Conservation (phyloP, 805 yeast genomes). For the Saccharomyces mikatae region DNA sequence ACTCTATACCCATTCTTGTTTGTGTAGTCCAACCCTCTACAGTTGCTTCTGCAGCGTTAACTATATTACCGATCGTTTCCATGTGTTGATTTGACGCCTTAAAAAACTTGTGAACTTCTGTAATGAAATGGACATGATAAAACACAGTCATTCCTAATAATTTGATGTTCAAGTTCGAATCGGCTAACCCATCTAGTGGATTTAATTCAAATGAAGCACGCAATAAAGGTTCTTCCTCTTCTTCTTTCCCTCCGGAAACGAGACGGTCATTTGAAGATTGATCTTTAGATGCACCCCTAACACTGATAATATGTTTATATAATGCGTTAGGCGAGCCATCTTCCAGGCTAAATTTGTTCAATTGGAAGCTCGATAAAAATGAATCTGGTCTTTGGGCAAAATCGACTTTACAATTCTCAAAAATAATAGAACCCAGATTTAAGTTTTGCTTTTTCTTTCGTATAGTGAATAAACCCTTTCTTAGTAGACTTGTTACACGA, state of each 20-base stretch:
- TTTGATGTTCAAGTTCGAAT: conserved; percentile 64
- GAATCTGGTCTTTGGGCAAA: conserved; percentile 76
- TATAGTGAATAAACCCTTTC: conserved; percentile 70
- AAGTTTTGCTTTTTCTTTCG: conserved; percentile 27
- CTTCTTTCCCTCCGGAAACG: conserved; percentile 20
- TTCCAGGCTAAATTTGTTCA: conserved; percentile 75
- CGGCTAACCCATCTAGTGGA: conserved; percentile 80
- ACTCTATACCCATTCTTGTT: conserved; percentile 85
- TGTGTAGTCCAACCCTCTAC: conserved; percentile 85
- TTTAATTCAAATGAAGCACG: conserved; percentile 74
- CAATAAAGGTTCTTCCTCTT: conserved; percentile 53
- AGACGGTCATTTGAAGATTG: not conserved
- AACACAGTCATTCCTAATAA: conserved; percentile 82
- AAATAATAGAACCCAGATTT: conserved; percentile 66
- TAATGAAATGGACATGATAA: conserved; percentile 78
- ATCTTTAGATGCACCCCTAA: conserved; percentile 47
- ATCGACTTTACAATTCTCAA: conserved; percentile 73
- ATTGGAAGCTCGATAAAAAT: conserved; percentile 56
- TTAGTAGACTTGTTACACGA: conserved; percentile 58
- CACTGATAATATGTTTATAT: conserved; percentile 84
- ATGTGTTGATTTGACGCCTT: conserved; percentile 78
- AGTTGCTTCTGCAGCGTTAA: conserved; percentile 92
- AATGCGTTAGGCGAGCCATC: conserved; percentile 75
- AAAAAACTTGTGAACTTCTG: conserved; percentile 67
- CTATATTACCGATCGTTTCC: conserved; percentile 82